Base-by-base conservation (phyloP, 371 early-diverging fungal species). In the Mycotypha africana region DNA sequence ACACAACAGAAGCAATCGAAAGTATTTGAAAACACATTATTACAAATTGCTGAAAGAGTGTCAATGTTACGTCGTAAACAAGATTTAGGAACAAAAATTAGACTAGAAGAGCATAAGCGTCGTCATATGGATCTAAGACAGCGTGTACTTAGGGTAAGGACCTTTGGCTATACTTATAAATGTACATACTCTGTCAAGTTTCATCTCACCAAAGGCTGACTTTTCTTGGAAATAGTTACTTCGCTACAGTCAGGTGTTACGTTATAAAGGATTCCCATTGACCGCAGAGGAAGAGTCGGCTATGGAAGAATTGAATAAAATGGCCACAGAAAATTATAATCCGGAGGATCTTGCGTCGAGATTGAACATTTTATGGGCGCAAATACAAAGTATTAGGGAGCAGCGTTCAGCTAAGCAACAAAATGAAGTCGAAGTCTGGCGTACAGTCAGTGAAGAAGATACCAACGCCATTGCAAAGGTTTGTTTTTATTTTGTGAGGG, bases 1-100 rank as follows among this genome's bases (percentile, higher is more conserved):
- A 66, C 77, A 39, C 94, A 93, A 61, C 73, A 79, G 4, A 55
- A 79, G 32, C 76, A 82, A 53, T 58, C 70, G 9, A 70, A 56
- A 26, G 26, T 51, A 24, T 65, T 64, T 40, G 49, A 53, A 54
- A 53, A 45, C 24, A 71, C 50, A 28, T 35, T 64, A 20, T 51
- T 58, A 44, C 70, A 69, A 54, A 51, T 53, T 20, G 45, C 48
- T 12, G 49, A 62, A 12, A 69, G 70, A 51, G 39, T 69, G 37
- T 31, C 43, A 23, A 44, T 47, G 21, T 53, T 60, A 16, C 56
- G 65, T 30, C 64, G 56, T 32, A 55, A 67, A 48, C 53, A 62
- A 41, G 25, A 26, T 6, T 42, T 69, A 38, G 58, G 57, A 0
- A 61, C 61, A n/a, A 37, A 56, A 28, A 56, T 62, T 12, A 61